Base-by-base conservation (phyloP, 129 eudicot genomes). In the Oenanthe sinensis region DNA sequence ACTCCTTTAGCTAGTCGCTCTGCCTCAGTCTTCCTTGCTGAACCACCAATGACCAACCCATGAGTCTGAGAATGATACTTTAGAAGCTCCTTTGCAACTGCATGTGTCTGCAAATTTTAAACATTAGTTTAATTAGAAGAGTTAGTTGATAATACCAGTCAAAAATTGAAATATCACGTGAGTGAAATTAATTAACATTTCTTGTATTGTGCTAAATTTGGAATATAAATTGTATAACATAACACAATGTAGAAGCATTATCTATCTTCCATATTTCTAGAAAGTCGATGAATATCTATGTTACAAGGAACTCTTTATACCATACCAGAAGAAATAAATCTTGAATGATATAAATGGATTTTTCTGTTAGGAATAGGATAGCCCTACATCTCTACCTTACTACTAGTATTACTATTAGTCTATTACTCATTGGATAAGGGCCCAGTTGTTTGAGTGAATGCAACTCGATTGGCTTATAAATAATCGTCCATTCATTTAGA, bases 31-130 rank as follows among this genome's bases (percentile, higher is more conserved):
- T 87, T 89, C 71, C 96, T 84, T n/a, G 86, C 82, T 28, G 91
- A 81, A 84, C 98, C 98, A 83, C 98, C 97, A 58, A 91, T 93
- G n/a, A 89, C 97, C 82, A 93, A 37, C 50, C 89, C 97, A 73
- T 89, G 85, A 78, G 96, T 91, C 83, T 93, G 97, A 0, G 98
- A 89, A 54, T 93, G 98, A 88, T 93, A 84, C 89, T 89, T 91
- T 37, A 93, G 83, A 79, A 93, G 91, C 33, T 78, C 75, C 74
- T 82, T 73, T 30, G 85, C 85, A 17, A 82, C 85, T 9, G 75
- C 79, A 78, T 82, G 82, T 30, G 85, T 78, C 85, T 82, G 81
- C 47, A 54, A 45, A 11, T 55, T 78, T 40, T 2, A 9, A 40
- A 55, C 15, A 54, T 45, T 45, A 78, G 10, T 43, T 8, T 40